Evolutionary conservation across 257 asterid species (phyloP).

Genomic region (Ballota nigra): DNA sequence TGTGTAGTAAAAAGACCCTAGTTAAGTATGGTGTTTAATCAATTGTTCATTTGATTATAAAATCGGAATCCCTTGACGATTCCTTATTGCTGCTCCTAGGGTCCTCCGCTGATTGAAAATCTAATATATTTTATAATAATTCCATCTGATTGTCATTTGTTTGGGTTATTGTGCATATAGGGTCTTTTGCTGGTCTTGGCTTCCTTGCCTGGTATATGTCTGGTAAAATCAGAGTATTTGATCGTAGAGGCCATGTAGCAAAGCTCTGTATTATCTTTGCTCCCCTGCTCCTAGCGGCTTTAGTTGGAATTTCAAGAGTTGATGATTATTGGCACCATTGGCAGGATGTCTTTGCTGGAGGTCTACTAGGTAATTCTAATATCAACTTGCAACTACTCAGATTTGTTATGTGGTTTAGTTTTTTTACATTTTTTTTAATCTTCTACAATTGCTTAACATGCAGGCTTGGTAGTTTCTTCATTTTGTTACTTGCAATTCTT

Average conservation of each 20-base stretch:
- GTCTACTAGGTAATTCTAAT: constrained; percentile 49
- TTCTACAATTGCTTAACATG: constrained; percentile 30
- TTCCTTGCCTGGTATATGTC: constrained; percentile 74
- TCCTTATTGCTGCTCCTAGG: too few relatives aligned
- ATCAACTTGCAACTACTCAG: constrained; percentile 1
- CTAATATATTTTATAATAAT: not conserved
- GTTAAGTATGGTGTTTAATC: not conserved
- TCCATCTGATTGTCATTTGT: constrained; percentile 13
- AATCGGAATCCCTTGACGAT: not conserved
- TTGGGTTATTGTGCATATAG: constrained; percentile 37
- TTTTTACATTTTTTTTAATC: constrained; percentile 13
- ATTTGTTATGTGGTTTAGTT: not conserved
- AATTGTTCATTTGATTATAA: constrained; percentile 2
- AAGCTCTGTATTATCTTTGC: constrained; percentile 63
- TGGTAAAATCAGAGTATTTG: constrained; percentile 69
- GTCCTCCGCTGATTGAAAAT: too few relatives aligned
- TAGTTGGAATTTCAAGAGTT: constrained; percentile 83
- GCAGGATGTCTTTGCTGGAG: constrained; percentile 82
- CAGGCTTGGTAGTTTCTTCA: constrained; percentile 82
- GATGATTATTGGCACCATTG: constrained; percentile 92
- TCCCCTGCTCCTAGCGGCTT: constrained; percentile 70
- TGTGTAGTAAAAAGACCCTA: not conserved
- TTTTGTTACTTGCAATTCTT: constrained; percentile 90
- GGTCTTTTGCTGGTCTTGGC: constrained; percentile 91
- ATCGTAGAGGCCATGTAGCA: constrained; percentile 73